phyloP scores from a whole-genome alignment of 371 early-diverging fungal genomes.

The Quaeritorhiza haematococci region DNA sequence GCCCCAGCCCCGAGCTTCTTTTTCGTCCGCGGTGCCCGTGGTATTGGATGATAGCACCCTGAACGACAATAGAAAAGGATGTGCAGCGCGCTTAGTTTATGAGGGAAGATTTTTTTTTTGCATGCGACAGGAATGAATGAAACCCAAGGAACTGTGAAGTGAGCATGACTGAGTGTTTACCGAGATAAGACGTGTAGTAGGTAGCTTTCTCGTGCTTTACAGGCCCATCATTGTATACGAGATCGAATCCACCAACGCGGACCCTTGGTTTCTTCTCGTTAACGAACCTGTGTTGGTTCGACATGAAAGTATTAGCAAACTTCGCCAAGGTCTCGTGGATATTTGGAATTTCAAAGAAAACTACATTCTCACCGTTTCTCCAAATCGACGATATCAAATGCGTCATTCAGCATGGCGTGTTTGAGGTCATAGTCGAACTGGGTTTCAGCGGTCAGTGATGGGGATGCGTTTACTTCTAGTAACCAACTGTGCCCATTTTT shows the following conservation, averaged over 20 bases:
- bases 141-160: not conserved
- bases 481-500: conserved; percentile 52
- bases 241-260: conserved; percentile 52
- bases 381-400: conserved; percentile 50
- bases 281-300: not conserved
- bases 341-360: conserved; percentile 1
- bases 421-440: conserved; percentile 56
- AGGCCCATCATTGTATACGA: conserved; percentile 54
- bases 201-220: conserved; percentile 45
- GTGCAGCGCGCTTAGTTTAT: not conserved
- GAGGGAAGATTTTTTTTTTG: not conserved
- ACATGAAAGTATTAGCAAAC: not conserved
- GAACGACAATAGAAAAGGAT: not conserved
- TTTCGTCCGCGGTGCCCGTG: conserved; percentile 38
- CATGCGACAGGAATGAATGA: not conserved
- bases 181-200: conserved; percentile 42
- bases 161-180: conserved; percentile 8
- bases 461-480: conserved; percentile 55
- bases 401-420: conserved; percentile 49
- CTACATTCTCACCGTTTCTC: conserved; percentile 27
- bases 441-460: conserved; percentile 51
- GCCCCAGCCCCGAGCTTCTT: conserved; percentile 39
- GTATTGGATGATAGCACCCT: conserved; percentile 46
- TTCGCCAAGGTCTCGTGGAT: not conserved
- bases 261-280: conserved; percentile 28